Percentiles rank a stretch among this genome's conserved stretches.
phyloP scores from a whole-genome alignment of 208 protist genomes.

The Acanthamoeba culbertsoni region DNA sequence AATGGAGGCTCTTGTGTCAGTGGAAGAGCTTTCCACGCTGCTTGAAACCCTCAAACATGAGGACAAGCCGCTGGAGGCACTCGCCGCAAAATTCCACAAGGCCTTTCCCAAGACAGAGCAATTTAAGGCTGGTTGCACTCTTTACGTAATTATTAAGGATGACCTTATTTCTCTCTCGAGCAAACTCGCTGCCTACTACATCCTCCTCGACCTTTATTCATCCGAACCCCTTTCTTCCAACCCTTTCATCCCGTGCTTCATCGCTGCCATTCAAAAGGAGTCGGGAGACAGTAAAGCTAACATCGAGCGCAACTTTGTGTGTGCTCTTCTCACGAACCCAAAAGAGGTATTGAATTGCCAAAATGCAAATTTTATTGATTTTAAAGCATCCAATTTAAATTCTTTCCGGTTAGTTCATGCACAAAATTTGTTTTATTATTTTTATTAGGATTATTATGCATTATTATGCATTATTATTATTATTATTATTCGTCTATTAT shows the following conservation, averaged over 20 bases:
- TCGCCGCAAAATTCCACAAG: constrained; percentile 40
- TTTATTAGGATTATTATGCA: too few relatives aligned
- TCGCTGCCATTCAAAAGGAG: constrained; percentile 39
- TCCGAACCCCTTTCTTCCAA: neutral
- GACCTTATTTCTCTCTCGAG: neutral
- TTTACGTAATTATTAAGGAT: constrained; percentile 41
- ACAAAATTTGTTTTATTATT: too few relatives aligned
- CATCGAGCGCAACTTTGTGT: neutral
- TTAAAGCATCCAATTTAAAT: neutral
- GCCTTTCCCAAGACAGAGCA: constrained; percentile 18
- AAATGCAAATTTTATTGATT: neutral
- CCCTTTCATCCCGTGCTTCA: constrained; percentile 42
- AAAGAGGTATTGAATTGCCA: constrained; percentile 48
- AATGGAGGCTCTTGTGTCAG: neutral
- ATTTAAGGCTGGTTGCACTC: constrained; percentile 27
- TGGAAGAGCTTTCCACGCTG: constrained; percentile 55
- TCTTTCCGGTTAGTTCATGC: too few relatives aligned
- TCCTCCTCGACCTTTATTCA: constrained; percentile 31
- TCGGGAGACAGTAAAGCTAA: neutral
- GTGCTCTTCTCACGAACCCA: neutral
- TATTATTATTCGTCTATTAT: too few relatives aligned
- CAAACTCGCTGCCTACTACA: constrained; percentile 39
- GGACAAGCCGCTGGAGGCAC: constrained; percentile 44
- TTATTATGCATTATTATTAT: too few relatives aligned
- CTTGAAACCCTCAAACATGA: constrained; percentile 20